Base-by-base conservation (phyloP, 2,329 filamentous ascomycete genomes). In the Didymella lethalis region DNA sequence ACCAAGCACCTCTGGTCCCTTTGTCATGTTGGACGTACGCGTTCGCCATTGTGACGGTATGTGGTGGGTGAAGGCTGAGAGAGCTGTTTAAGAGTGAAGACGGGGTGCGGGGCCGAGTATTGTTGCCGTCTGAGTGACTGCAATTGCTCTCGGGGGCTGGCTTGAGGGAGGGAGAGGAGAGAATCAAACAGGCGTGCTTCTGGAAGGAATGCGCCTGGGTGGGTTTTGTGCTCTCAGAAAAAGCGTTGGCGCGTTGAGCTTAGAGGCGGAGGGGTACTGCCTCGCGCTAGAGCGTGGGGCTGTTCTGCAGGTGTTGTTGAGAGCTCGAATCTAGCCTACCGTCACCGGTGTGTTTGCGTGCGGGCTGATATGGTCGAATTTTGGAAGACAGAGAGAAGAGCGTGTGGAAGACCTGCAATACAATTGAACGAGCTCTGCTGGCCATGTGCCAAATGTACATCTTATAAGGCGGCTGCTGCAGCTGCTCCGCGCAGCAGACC, bases 21-120 rank as follows among this genome's bases (percentile, higher is more conserved):
- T 36, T 25, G 14, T 54, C 36, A 28, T 60, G 28, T 44, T 55
- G 29, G 59, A 71, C 68, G 78, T 95, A 86, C 78, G 93, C 90
- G 76, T 88, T 90, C 58, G 85, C 85, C 86, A 88, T 88, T 73
- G 72, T 78, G 66, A 65, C 56, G 59, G 57, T 58, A 41, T 58
- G 36, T 43, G 34, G 48, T 29, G 55, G n/a, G 45, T 44, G 29
- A 40, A 49, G 40, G 29, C 46, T 49, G 40, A 43, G n/a, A 51
- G 57, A 60, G 57, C 40, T 64, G 55, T 47, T 60, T 48, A 53
- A 51, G 55, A 25, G 56, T 60, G 48, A 41, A 38, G n/a, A 65
- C 59, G 63, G 60, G 57, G 54, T 61, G 64, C 61, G 59, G 62
- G 63, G 62, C 62, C 61, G 65, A 55, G n/a, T 16, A 54, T 54